These are phyloP conservation scores for Claviceps capensis DNA, from an alignment of 2,329 filamentous ascomycete genomes.

Conservation along the genomic window DNA sequence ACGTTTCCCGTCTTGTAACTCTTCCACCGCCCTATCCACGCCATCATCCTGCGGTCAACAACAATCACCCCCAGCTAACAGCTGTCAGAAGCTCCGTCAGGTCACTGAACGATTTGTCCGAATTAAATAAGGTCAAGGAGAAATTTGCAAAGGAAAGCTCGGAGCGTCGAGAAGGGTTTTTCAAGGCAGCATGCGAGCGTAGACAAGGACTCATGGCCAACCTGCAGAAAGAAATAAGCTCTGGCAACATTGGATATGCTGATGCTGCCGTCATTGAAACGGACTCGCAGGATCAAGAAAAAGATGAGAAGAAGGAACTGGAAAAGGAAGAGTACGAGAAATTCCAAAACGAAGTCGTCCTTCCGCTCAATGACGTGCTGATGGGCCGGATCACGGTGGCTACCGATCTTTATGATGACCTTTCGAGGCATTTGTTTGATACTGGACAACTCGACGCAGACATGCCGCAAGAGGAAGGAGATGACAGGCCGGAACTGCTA, in stretches of 20 bases:
- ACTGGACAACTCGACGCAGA: slow-evolving; percentile 54
- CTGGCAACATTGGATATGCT: slow-evolving; percentile 67
- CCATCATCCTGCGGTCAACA: slow-evolving; percentile 91
- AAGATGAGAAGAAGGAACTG: slow-evolving; percentile 54
- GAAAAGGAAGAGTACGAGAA: slow-evolving; percentile 71
- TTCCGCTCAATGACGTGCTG: slow-evolving; percentile 68
- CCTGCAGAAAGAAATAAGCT: slow-evolving; percentile 64
- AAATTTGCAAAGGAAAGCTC: slow-evolving; percentile 41
- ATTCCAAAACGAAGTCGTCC: slow-evolving; percentile 73
- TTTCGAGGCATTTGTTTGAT: slow-evolving; percentile 58
- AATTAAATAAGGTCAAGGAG: slow-evolving; percentile 56
- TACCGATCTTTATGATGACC: slow-evolving; percentile 61
- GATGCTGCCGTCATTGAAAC: slow-evolving; percentile 73
- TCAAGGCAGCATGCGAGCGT: slow-evolving; percentile 34
- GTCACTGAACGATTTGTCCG: slow-evolving; percentile 56
- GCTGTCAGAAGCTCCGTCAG: slow-evolving; percentile 63
- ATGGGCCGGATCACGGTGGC: slow-evolving; percentile 61
- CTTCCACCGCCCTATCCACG: slow-evolving; percentile 87
- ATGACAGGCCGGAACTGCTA: slow-evolving; percentile 83
- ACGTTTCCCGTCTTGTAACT: slow-evolving; percentile 85
- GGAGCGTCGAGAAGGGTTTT: slow-evolving; percentile 43
- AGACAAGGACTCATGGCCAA: slow-evolving; percentile 56
- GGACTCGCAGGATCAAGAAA: slow-evolving; percentile 58
- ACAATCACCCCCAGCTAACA: slow-evolving; percentile 81
- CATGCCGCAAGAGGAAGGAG: slow-evolving; percentile 83